A percentile compares a stretch with the other conserved stretches of the same genome.
Evolutionary conservation across 768 basidiomycete genomes (phyloP).

Genomic region (Amanita fuliginea): DNA sequence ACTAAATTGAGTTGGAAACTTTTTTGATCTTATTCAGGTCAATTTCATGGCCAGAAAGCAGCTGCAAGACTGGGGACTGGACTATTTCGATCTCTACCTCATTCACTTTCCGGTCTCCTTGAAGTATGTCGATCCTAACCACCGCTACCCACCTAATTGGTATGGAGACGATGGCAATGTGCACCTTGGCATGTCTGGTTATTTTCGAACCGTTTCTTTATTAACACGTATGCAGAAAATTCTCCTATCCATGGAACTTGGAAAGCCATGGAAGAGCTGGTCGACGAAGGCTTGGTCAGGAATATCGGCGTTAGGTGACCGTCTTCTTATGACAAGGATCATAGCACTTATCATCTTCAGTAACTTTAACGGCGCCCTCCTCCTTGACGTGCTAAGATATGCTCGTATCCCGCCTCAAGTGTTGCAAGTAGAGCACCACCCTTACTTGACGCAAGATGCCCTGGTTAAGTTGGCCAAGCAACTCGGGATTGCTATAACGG

Average conservation of each 20-base stretch:
- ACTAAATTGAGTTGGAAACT: neutral
- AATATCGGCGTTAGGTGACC: constrained; percentile 70
- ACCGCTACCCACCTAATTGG: constrained; percentile 82
- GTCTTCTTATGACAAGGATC: neutral
- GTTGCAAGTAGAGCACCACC: constrained; percentile 66
- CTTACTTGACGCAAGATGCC: constrained; percentile 53
- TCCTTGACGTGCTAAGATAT: constrained; percentile 71
- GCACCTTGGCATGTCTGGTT: constrained; percentile 35
- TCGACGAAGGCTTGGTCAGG: constrained; percentile 57
- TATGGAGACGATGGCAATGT: constrained; percentile 62
- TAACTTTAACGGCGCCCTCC: constrained; percentile 62
- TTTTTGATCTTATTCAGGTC: constrained; percentile 25
- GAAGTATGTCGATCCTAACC: constrained; percentile 64
- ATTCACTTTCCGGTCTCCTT: constrained; percentile 84
- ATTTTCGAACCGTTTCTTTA: neutral
- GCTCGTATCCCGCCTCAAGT: constrained; percentile 62
- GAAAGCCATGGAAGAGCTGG: constrained; percentile 71
- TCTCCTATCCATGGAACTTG: constrained; percentile 77
- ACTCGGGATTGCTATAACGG: constrained; percentile 52
- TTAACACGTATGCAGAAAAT: constrained; percentile 28
- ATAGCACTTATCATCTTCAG: constrained; percentile 21
- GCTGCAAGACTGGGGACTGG: constrained; percentile 72
- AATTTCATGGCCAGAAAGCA: constrained; percentile 47
- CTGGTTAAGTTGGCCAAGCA: constrained; percentile 43
- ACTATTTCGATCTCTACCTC: constrained; percentile 74